phyloP scores from a whole-genome alignment of 352 stramenopile genomes.

The Phytopythium sindhum region DNA sequence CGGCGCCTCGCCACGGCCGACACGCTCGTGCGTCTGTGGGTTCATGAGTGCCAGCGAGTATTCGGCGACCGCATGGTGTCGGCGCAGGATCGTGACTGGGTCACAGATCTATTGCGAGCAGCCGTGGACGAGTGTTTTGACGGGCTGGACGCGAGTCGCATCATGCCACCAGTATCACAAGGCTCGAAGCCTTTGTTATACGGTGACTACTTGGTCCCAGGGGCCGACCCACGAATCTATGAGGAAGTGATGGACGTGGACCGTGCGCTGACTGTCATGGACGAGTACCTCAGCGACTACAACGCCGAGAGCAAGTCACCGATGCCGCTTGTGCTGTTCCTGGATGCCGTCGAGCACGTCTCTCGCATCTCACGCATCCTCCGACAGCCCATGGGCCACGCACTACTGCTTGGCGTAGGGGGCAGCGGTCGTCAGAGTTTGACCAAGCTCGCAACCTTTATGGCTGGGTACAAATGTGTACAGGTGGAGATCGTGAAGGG shows the following conservation, averaged over 20 bases:
- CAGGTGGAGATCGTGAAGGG: conserved; percentile 95
- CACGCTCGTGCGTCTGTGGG: conserved; percentile 69
- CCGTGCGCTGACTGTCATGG: conserved; percentile 70
- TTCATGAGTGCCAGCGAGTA: conserved; percentile 85
- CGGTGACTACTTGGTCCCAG: conserved; percentile 92
- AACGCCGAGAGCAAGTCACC: conserved; percentile 84
- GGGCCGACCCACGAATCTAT: conserved; percentile 89
- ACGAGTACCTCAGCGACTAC: conserved; percentile 88
- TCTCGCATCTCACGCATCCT: conserved; percentile 82
- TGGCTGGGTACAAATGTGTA: conserved; percentile 90
- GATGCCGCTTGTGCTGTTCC: conserved; percentile 89
- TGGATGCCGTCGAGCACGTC: conserved; percentile 88
- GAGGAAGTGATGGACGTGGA: conserved; percentile 89
- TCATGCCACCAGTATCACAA: not conserved
- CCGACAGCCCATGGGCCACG: conserved; percentile 86
- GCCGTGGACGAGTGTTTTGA: conserved; percentile 71
- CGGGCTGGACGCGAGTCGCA: conserved; percentile 10
- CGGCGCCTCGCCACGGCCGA: conserved; percentile 73
- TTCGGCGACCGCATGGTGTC: conserved; percentile 89
- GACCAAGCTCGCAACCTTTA: conserved; percentile 89
- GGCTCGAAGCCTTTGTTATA: conserved; percentile 64
- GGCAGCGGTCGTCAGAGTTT: conserved; percentile 91
- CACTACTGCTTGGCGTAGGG: conserved; percentile 91
- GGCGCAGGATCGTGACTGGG: conserved; percentile 69
- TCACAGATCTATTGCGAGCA: conserved; percentile 59